Conservation (phyloP, 306 rosid genomes). For the Astragalus glycyphyllos region DNA sequence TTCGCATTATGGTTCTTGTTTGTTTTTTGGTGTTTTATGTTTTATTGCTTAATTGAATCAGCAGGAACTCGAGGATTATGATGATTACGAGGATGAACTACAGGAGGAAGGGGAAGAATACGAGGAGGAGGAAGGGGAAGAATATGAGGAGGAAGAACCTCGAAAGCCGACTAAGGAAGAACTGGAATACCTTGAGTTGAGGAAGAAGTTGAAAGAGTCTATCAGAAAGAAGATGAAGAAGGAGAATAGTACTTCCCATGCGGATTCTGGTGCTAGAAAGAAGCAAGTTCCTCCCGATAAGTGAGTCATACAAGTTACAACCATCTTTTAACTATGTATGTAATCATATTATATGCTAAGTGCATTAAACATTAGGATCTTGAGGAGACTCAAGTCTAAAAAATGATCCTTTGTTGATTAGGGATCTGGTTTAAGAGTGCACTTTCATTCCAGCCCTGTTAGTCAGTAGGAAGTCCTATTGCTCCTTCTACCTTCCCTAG, state of each 20-base stretch:
- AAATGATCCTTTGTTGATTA: background rate
- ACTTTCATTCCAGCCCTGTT: conserved; percentile 5
- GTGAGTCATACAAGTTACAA: conserved; percentile 67
- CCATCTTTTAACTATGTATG: background rate
- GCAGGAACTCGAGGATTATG: conserved; percentile 60
- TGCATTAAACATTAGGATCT: background rate
- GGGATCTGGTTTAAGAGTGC: conserved; percentile 16
- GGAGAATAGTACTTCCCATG: conserved; percentile 52
- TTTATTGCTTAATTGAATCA: conserved; percentile 8
- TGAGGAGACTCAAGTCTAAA: background rate
- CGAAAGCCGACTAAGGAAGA: conserved; percentile 74
- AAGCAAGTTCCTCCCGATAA: conserved; percentile 69
- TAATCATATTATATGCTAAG: background rate
- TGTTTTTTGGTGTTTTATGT: background rate
- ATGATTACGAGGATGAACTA: conserved; percentile 62
- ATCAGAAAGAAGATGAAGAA: conserved; percentile 63
- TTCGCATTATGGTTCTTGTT: background rate
- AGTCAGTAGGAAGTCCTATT: background rate
- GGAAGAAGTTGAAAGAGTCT: conserved; percentile 74
- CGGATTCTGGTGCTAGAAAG: conserved; percentile 50
- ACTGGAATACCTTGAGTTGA: conserved; percentile 70
- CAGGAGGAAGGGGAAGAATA: conserved; percentile 56
- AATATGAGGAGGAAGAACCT: conserved; percentile 58
- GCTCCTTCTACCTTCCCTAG: no score
- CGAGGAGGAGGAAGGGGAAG: conserved; percentile 62